Evolutionary conservation across 345 rosid genomes (phyloP).

Genomic region (Eucalyptus cloeziana): DNA sequence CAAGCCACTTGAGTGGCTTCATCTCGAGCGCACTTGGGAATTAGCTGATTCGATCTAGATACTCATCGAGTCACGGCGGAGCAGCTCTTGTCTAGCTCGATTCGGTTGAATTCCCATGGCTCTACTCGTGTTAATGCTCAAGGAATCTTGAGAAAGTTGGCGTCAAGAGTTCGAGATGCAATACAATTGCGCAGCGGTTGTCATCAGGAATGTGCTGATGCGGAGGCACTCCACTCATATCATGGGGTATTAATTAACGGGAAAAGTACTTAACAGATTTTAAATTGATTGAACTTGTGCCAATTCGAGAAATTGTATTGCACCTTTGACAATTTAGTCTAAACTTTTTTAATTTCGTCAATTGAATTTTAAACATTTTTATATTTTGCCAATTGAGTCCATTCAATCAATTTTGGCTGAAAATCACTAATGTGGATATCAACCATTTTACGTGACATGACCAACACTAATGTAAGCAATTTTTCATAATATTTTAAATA

Average conservation of each 20-base stretch:
- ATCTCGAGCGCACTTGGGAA: neutral
- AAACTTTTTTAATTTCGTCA: rapidly evolving
- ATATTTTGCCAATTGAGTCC: rapidly evolving
- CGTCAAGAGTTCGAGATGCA: neutral
- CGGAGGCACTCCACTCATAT: too few species aligned
- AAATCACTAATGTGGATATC: rapidly evolving
- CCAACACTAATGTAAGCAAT: rapidly evolving
- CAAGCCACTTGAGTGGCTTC: neutral
- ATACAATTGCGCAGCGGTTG: neutral
- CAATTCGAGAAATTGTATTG: too few species aligned
- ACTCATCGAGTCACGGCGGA: neutral
- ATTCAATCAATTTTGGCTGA: rapidly evolving
- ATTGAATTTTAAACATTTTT: neutral
- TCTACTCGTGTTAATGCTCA: neutral
- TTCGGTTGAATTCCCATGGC: neutral
- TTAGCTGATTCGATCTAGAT: neutral
- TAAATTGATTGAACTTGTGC: too few species aligned
- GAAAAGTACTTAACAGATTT: too few species aligned
- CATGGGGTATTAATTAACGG: too few species aligned
- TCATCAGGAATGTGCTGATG: neutral
- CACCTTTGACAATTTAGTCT: rapidly evolving
- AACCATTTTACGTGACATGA: rapidly evolving
- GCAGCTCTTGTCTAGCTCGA: neutral
- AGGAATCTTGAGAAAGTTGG: neutral
- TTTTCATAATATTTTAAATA: too few species aligned